Evolutionary conservation across 306 rosid species (phyloP).

Genomic region (Quillaja saponaria): DNA sequence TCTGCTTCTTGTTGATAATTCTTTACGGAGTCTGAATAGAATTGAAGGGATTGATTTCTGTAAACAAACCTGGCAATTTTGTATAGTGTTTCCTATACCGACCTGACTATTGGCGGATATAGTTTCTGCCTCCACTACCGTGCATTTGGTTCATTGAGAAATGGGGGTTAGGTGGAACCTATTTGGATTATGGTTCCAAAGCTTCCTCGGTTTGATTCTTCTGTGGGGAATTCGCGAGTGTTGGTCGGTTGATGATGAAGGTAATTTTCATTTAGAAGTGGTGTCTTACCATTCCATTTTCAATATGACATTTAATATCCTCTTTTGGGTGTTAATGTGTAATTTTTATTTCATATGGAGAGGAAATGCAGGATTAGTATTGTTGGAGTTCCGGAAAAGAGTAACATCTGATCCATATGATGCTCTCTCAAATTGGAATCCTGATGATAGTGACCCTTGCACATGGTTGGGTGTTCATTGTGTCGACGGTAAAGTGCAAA

Average conservation of each 20-base stretch:
- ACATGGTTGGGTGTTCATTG: conserved; percentile 77
- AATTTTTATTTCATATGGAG: conserved; percentile 18
- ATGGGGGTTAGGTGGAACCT: conserved; percentile 73
- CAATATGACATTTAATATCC: too few relatives aligned
- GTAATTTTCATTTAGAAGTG: conserved; percentile 31
- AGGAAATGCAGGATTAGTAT: conserved; percentile 54
- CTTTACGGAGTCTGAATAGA: conserved; percentile 25
- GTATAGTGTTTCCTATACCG: conserved; percentile 38
- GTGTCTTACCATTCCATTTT: not conserved
- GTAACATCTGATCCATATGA: conserved; percentile 61
- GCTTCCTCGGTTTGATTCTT: conserved; percentile 52
- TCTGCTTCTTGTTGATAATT: conserved; percentile 14
- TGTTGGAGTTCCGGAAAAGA: conserved; percentile 60
- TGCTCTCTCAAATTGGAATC: conserved; percentile 71
- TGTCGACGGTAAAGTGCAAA: conserved; percentile 54
- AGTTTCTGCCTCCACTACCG: conserved; percentile 33
- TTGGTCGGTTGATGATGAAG: conserved; percentile 76
- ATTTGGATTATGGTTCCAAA: conserved; percentile 52
- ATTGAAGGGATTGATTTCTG: conserved; percentile 41
- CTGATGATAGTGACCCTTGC: conserved; percentile 64
- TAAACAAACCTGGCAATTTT: conserved; percentile 56
- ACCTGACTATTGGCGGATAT: conserved; percentile 41
- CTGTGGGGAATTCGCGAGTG: conserved; percentile 42
- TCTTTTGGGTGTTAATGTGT: not conserved
- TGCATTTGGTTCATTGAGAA: conserved; percentile 58